Conservation (phyloP, 1,139 yeast genomes). For the Candida dubliniensis region DNA sequence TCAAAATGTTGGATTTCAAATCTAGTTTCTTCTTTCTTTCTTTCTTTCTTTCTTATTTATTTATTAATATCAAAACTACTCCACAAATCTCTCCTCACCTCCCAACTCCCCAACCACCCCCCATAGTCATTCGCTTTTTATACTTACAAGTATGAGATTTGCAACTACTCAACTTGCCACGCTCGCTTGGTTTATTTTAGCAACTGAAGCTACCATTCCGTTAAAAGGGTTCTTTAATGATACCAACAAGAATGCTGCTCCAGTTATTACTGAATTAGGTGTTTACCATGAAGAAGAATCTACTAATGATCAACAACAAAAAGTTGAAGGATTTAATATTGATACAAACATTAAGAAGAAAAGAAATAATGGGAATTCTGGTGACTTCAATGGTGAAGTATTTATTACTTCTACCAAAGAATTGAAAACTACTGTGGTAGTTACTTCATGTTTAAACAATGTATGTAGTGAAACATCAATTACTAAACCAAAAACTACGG, state of each 20-base stretch:
- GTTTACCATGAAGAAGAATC: background rate
- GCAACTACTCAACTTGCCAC: conserved; percentile 8
- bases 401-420: conserved; percentile 11
- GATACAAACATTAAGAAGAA: conserved; percentile 1
- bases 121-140: conserved; percentile 2
- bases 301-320: background rate
- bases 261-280: conserved; percentile 3
- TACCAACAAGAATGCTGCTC: conserved; percentile 4
- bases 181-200: conserved; percentile 8
- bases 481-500: background rate
- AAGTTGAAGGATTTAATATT: background rate
- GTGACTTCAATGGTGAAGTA: conserved; percentile 10
- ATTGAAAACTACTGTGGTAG: conserved; percentile 11
- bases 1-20: too few species aligned
- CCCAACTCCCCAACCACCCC: too few species aligned
- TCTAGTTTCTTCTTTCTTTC: too few species aligned
- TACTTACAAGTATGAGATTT: conserved; percentile 7
- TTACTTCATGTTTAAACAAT: conserved; percentile 10
- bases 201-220: conserved; percentile 11
- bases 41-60: too few species aligned
- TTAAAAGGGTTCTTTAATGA: conserved; percentile 4
- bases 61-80: too few species aligned
- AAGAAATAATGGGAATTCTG: conserved; percentile 2
- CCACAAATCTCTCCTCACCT: too few species aligned
- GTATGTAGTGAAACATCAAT: conserved; percentile 7